Evolutionary conservation across 2,329 filamentous ascomycete genomes (phyloP).

Genomic region (Aspergillus floridensis): DNA sequence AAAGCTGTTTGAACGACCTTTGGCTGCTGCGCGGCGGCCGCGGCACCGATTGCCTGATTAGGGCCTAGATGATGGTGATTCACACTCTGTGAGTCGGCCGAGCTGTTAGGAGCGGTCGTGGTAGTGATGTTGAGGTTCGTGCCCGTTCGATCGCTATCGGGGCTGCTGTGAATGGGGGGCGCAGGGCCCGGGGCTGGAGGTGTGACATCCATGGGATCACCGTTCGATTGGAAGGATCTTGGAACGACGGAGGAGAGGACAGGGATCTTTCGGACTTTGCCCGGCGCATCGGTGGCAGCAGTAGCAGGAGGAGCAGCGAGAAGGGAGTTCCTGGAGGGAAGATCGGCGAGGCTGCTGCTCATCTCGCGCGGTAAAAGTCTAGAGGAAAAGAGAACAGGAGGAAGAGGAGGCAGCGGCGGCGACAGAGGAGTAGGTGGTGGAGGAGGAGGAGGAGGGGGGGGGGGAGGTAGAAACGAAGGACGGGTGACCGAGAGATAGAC

Average conservation of each 20-base stretch:
- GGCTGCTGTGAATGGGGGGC: slow-evolving; percentile 49
- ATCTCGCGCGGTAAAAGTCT: slow-evolving; percentile 31
- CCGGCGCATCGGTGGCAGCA: slow-evolving; percentile 38
- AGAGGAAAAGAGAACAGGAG: slow-evolving; percentile 16
- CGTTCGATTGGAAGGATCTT: slow-evolving; percentile 41
- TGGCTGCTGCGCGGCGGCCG: slow-evolving; percentile 72
- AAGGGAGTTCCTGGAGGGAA: slow-evolving; percentile 47
- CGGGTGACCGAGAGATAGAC: background rate
- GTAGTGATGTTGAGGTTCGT: slow-evolving; percentile 32
- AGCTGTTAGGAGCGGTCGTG: slow-evolving; percentile 31
- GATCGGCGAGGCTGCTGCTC: slow-evolving; percentile 43
- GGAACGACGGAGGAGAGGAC: slow-evolving; percentile 47
- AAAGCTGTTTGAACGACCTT: slow-evolving; percentile 99
- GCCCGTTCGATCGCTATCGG: slow-evolving; percentile 47
- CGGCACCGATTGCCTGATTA: slow-evolving; percentile 43
- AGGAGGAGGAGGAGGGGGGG: background rate
- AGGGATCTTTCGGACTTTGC: slow-evolving; percentile 52
- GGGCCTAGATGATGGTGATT: slow-evolving; percentile 24
- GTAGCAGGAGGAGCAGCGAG: slow-evolving; percentile 19
- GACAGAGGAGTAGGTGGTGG: background rate
- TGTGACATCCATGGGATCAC: slow-evolving; percentile 57
- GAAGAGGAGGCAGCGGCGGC: slow-evolving; percentile 10
- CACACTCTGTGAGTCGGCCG: slow-evolving; percentile 27
- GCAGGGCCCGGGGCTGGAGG: slow-evolving; percentile 43
- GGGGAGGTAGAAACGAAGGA: background rate